Percentiles rank a stretch among this genome's conserved stretches.
phyloP scores from a whole-genome alignment of 768 basidiomycete species.

The Gymnopilus junonius region DNA sequence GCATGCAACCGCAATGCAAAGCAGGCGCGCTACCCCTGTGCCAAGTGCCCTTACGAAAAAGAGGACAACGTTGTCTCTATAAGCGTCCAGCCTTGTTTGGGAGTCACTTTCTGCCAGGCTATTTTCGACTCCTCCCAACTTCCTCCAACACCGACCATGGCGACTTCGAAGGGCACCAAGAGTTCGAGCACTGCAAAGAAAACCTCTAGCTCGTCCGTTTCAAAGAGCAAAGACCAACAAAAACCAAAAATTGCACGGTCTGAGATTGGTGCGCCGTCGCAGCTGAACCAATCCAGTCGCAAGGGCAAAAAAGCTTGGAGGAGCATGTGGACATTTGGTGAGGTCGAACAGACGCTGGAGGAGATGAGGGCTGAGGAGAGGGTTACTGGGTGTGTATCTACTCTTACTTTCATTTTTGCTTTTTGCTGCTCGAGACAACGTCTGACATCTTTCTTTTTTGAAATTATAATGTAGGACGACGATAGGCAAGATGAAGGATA shows the following conservation, averaged over 20 bases:
- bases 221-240: constrained; percentile 16
- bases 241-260: constrained; percentile 24
- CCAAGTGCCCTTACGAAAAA: constrained; percentile 47
- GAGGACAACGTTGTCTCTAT: no score
- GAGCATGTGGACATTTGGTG: constrained; percentile 85
- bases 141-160: not conserved
- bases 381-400: constrained; percentile 71
- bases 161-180: constrained; percentile 11
- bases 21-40: constrained; percentile 67
- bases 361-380: constrained; percentile 81
- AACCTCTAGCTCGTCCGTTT: not conserved
- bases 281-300: constrained; percentile 71
- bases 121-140: not conserved
- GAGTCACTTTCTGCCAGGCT: not conserved
- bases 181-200: not conserved
- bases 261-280: constrained; percentile 57
- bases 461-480: constrained; percentile 50
- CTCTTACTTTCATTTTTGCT: not conserved
- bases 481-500: constrained; percentile 69
- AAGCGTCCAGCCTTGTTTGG: not conserved
- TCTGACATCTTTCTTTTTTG: not conserved
- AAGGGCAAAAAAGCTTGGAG: constrained; percentile 95
- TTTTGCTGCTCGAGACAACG: not conserved
- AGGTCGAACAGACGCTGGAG: constrained; percentile 79
- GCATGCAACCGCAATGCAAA: constrained; percentile 43